phyloP scores from a whole-genome alignment of 208 protist species.

The Leptomonas pyrrhocoris region DNA sequence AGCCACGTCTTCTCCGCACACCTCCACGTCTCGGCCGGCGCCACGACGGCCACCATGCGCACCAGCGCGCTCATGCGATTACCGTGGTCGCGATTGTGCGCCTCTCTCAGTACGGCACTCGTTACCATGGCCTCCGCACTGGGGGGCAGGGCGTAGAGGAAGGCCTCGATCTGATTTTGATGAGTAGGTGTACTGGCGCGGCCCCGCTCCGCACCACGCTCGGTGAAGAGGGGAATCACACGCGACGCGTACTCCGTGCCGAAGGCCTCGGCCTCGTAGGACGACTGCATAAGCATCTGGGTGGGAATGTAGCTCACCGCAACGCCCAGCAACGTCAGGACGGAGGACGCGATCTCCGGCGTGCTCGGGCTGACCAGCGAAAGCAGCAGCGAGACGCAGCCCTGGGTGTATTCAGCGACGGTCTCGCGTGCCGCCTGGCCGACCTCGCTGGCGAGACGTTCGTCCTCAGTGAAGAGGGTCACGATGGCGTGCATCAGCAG shows the following conservation, averaged over 20 bases:
- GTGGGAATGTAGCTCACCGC: slow-evolving; percentile 20
- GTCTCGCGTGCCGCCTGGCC: slow-evolving; percentile 25
- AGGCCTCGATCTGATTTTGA: slow-evolving; percentile 10
- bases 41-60: slow-evolving; percentile 35
- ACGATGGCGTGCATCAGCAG: slow-evolving; percentile 38
- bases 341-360: slow-evolving; percentile 4
- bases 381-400: slow-evolving; percentile 29
- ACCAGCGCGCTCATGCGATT: slow-evolving; percentile 35
- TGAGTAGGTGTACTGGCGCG: background rate
- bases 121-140: slow-evolving; percentile 17
- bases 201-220: slow-evolving; percentile 9
- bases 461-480: slow-evolving; percentile 22
- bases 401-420: slow-evolving; percentile 37
- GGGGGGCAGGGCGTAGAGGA: slow-evolving; percentile 26
- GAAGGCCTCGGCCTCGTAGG: slow-evolving; percentile 20
- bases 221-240: slow-evolving; percentile 22
- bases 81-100: slow-evolving; percentile 33
- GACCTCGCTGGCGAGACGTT: slow-evolving; percentile 18
- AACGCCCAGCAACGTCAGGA: slow-evolving; percentile 25
- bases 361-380: slow-evolving; percentile 44
- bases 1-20: slow-evolving; percentile 41
- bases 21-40: slow-evolving; percentile 39
- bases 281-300: background rate
- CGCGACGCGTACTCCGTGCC: slow-evolving; percentile 17
- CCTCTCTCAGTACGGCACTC: slow-evolving; percentile 17